A percentile compares a stretch with the other conserved stretches of the same genome.
Conservation (phyloP, 108 stramenopile genomes). For the Seminavis robusta region DNA sequence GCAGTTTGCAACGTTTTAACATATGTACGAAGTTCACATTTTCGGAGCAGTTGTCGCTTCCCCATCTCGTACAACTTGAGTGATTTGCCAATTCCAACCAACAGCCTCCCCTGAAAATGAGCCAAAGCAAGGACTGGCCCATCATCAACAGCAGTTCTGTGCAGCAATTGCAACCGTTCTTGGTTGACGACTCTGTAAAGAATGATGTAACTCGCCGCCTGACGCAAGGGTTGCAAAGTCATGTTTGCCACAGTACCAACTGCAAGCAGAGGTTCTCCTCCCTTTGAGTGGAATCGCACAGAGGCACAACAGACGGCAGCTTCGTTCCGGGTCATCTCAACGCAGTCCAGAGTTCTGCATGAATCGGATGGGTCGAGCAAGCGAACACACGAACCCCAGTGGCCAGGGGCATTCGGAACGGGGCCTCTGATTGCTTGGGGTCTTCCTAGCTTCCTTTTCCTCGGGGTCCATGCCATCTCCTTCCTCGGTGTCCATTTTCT, state of each 20-base stretch:
- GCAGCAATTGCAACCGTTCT: constrained; percentile 84
- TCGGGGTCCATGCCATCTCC: constrained; percentile 79
- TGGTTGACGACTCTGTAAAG: constrained; percentile 86
- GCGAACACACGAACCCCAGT: constrained; percentile 96
- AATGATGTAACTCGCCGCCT: constrained; percentile 61
- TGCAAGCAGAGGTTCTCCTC: constrained; percentile 91
- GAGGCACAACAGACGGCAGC: constrained; percentile 92
- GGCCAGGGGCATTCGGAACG: constrained; percentile 70
- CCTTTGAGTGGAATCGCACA: constrained; percentile 87
- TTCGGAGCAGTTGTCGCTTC: constrained; percentile 94
- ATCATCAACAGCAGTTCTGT: constrained; percentile 92
- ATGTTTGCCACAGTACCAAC: constrained; percentile 92
- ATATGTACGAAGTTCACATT: constrained; percentile 90
- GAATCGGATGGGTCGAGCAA: constrained; percentile 83
- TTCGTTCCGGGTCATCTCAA: constrained; percentile 92
- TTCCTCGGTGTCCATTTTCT: constrained; percentile 41
- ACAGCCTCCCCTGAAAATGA: constrained; percentile 90
- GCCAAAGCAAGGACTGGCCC: constrained; percentile 87
- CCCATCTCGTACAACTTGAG: constrained; percentile 96
- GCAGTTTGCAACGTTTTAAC: constrained; percentile 85
- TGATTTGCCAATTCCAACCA: constrained; percentile 88
- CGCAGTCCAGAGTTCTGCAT: constrained; percentile 76
- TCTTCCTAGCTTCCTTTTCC: constrained; percentile 53
- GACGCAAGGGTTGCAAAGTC: constrained; percentile 81
- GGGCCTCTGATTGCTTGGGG: constrained; percentile 91